phyloP scores from a whole-genome alignment of 2,329 filamentous ascomycete genomes.

The Fusarium phyllophilum region DNA sequence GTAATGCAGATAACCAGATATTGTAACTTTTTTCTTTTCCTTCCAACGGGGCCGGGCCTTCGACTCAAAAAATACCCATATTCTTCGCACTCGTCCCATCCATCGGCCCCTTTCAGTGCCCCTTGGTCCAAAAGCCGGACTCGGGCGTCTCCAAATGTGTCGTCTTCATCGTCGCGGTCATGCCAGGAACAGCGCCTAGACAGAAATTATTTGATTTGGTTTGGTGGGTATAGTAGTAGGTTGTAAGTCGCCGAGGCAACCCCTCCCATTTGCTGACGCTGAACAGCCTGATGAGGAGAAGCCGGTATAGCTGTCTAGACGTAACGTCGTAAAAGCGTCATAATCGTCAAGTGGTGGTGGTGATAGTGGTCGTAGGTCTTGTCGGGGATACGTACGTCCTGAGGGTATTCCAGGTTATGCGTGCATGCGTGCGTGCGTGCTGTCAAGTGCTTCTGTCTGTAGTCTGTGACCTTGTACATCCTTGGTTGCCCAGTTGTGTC shows the following conservation, averaged over 20 bases:
- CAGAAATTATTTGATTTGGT: slow-evolving; percentile 50
- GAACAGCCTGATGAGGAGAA: slow-evolving; percentile 46
- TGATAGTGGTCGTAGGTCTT: slow-evolving; percentile 51
- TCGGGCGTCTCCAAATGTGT: slow-evolving; percentile 27
- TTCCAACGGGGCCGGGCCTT: slow-evolving; percentile 30
- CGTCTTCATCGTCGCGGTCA: slow-evolving; percentile 48
- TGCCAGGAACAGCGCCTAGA: slow-evolving; percentile 48
- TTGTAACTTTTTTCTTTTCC: slow-evolving; percentile 46
- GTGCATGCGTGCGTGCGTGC: slow-evolving; percentile 17
- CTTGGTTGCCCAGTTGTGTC: slow-evolving; percentile 55
- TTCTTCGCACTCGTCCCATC: slow-evolving; percentile 6
- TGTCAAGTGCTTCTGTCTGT: slow-evolving; percentile 43
- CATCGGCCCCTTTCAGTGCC: slow-evolving; percentile 29
- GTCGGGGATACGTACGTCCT: slow-evolving; percentile 48
- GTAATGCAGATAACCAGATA: slow-evolving; percentile 37
- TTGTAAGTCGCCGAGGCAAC: slow-evolving; percentile 51
- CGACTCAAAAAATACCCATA: slow-evolving; percentile 23
- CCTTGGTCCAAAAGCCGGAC: slow-evolving; percentile 32
- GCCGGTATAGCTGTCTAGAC: slow-evolving; percentile 57
- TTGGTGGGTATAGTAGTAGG: slow-evolving; percentile 52
- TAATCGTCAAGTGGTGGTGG: slow-evolving; percentile 57
- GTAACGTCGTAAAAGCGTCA: slow-evolving; percentile 59
- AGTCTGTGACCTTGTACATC: slow-evolving; percentile 46
- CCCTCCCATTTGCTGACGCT: slow-evolving; percentile 45
- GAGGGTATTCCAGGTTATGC: slow-evolving; percentile 45